Evolutionary conservation across 345 rosid genomes (phyloP), one percentile per base, ranked within the genome.

Genomic region (Iberis pinnata): DNA sequence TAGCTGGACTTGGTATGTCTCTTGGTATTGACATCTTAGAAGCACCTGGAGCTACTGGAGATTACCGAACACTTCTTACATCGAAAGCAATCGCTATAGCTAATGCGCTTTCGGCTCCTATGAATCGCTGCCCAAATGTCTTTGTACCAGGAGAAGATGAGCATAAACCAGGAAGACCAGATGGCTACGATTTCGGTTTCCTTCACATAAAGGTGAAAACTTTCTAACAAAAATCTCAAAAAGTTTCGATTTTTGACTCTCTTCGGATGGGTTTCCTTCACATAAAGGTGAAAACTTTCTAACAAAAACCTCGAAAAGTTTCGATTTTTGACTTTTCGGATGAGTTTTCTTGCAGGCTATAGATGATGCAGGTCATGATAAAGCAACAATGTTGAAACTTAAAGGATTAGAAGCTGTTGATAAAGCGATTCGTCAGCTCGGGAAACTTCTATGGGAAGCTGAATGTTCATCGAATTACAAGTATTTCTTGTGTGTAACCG

Each of bases 361-460:
- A 76, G 95, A 92, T 70, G 97, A 92, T 73, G 96, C 95, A 0
- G 98, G 97, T 57, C 98, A 92, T 61, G 98, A 85, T 61, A 92
- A 88, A 79, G 95, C 86, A 4, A 80, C 79, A 35, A 11, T 83
- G 69, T 83, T 92, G 69, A 92, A 92, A 77, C 82, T 81, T 14
- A 78, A 71, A 76, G 93, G 75, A 47, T 56, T 92, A 73, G 95
- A 85, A 71, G 90, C 86, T 56, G 95, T 83, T 16, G 97, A 92
- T 72, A 76, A 39, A 62, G 93, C 88, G 8, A 77, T 88, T 49
- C 74, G 80, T 22, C 95, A 92, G 65, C 74, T 92, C 24, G 95
- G 86, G 55, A 92, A 81, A 73, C 80, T 88, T 44, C 80, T 92
- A 17, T 85, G 86, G 95, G 77, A 78, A 49, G 90, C 80, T 26